Conservation (phyloP, 2,329 filamentous ascomycete species). For the Colletotrichum lindemuthianum region DNA sequence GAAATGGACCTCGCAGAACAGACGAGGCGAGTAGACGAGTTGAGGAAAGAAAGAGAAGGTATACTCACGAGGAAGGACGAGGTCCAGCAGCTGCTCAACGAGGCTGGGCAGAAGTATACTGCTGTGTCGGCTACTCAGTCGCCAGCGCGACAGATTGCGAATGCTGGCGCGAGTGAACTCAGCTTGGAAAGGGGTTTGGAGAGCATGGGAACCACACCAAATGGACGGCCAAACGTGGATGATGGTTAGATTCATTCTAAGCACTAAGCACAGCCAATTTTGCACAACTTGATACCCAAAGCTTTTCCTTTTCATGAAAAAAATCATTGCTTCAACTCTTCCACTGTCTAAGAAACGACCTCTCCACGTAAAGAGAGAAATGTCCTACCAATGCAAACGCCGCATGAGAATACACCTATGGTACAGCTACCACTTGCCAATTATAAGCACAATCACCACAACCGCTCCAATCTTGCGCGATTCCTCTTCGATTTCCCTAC, state of each 20-base stretch:
- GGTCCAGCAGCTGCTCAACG: slow-evolving; percentile 82
- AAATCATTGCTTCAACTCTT: slow-evolving; percentile 30
- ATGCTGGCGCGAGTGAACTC: slow-evolving; percentile 38
- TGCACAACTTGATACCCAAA: slow-evolving; percentile 38
- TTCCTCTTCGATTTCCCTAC: slow-evolving; percentile 44
- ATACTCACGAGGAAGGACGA: slow-evolving; percentile 77
- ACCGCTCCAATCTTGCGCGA: neutral
- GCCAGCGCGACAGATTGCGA: slow-evolving; percentile 35
- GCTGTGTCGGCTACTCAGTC: slow-evolving; percentile 30
- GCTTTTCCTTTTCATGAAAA: slow-evolving; percentile 4
- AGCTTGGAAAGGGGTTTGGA: slow-evolving; percentile 55
- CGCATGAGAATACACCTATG: slow-evolving; percentile 42
- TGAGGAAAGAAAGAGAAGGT: slow-evolving; percentile 74
- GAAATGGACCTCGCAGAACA: slow-evolving; percentile 70
- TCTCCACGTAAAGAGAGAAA: slow-evolving; percentile 38
- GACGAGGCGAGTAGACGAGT: slow-evolving; percentile 70
- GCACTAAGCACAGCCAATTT: neutral
- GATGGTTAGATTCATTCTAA: slow-evolving; percentile 39
- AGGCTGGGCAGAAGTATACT: slow-evolving; percentile 76
- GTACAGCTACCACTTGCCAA: slow-evolving; percentile 40
- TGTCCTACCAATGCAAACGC: slow-evolving; percentile 40
- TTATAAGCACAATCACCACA: slow-evolving; percentile 35
- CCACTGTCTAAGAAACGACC: slow-evolving; percentile 38
- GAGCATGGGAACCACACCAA: slow-evolving; percentile 57
- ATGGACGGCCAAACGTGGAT: slow-evolving; percentile 43